phyloP scores from a whole-genome alignment of 78 protist species.

The Dictyostelium discoideum region dicty_2.7 NC_007088.5:4820001-4820500 shows the following conservation, averaged over 20 bases:
- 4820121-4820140: conserved; percentile 16
- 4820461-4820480: conserved; percentile 16
- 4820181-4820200: conserved; percentile 32
- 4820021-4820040: conserved; percentile 50
- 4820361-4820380: conserved; percentile 31
- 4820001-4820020: conserved; percentile 27
- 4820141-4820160: neutral
- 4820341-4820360: neutral
- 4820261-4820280: conserved; percentile 31
- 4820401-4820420: neutral
- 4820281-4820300: conserved; percentile 59
- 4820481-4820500: neutral
- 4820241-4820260: conserved; percentile 21
- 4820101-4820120: conserved; percentile 29
- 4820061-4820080: neutral
- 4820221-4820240: neutral
- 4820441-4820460: conserved; percentile 21
- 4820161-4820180: conserved; percentile 16
- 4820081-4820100: conserved; percentile 45
- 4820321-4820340: neutral
- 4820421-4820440: conserved; percentile 8
- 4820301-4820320: conserved; percentile 7
- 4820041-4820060: conserved; percentile 16
- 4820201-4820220: conserved; percentile 37
- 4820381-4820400: neutral